Base-by-base conservation (phyloP, 2,329 filamentous ascomycete genomes). In the Scytalidium sp. region DNA sequence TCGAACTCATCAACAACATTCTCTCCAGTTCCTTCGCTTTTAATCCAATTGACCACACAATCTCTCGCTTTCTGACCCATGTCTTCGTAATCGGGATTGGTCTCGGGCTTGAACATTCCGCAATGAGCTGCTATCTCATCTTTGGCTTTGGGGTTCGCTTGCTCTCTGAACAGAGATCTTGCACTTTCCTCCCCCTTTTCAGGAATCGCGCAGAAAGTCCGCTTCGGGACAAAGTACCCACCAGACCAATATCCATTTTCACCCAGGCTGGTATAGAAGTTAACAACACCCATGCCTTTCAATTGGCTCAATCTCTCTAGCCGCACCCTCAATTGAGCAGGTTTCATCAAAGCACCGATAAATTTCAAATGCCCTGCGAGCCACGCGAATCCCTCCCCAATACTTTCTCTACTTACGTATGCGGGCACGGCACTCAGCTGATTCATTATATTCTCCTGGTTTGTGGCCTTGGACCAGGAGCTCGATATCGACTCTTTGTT, bases 291-390 rank as follows among this genome's bases (percentile, higher is more conserved):
- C 1, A 95, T 74, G 0, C 80, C 81, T 41, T 80, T 77, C 1
- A 87, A 74, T 2, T 75, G 67, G 0, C 79, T 78, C 45, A 92
- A 72, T 47, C 80, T 75, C 51, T 81, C 78, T 2, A 95, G 72
- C 15, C 91, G 78, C 41, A 79, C 76, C 49, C 79, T 81, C 53
- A 96, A 71, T 60, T 94, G 88, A 27, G 85, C 83, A 15, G 83
- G 82, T 47, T 87, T 85, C 56, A 90, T 79, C 2, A 96, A 75
- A 42, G 88, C 85, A 0, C 90, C 89, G 1, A 96, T 87, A 60
- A 96, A 96, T 29, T 90, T 88, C 46, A 96, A 81, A 66, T 96
- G 91, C 15, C 87, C 88, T 0, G 85, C 84, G 3, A 92, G 81
- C 84, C 90, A 96, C 17, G 78, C 80, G 57, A 90, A 87, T 1